Evolutionary conservation across 257 asterid species (phyloP), one percentile per base, ranked within the genome.

Genomic region (Voacanga thouarsii): DNA sequence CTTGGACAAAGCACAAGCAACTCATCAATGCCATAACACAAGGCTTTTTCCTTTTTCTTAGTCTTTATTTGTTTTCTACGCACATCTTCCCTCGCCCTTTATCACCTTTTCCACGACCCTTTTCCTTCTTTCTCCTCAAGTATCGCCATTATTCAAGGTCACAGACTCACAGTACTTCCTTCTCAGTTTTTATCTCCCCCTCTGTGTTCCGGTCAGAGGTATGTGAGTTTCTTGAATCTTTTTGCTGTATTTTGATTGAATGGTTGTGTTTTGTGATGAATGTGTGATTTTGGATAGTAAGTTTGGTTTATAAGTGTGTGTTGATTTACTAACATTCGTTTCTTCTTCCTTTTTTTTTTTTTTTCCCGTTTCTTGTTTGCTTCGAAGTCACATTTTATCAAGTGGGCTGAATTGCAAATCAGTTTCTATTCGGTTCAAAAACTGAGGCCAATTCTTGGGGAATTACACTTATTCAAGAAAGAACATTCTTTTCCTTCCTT

Each of bases 141-240:
- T 83, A 82, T 81, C 82, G 84, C 87, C 85, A 79, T 77, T 82
- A 79, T 30, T 75, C 87, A 84, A 82, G 89, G 85, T 78, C 88
- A 74, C 77, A 63, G 37, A 33, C 37, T 53, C 59, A 53, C 10
- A 76, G 3, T 57, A 51, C 73, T 24, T n/a, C 19, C 79, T 43
- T 55, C 61, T 80, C 14, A 7, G 21, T 24, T 65, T 60, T 60
- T 26, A 75, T 18, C 75, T 59, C 70, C 51, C 39, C 66, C 60
- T 64, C 18, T 63, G 50, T 12, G 50, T 26, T 60, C 67, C 44
- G 1, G 47, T 64, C 80, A 53, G 43, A 75, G 85, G 86, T 85
- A 78, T 50, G 80, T 30, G 6, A 72, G 78, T 89, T 82, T 82
- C 75, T 75, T 74, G 57, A 79, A 60, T 24, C 75, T 33, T 68